Evolutionary conservation across 2,329 filamentous ascomycete genomes (phyloP).

Genomic region (Thelonectria blattea): DNA sequence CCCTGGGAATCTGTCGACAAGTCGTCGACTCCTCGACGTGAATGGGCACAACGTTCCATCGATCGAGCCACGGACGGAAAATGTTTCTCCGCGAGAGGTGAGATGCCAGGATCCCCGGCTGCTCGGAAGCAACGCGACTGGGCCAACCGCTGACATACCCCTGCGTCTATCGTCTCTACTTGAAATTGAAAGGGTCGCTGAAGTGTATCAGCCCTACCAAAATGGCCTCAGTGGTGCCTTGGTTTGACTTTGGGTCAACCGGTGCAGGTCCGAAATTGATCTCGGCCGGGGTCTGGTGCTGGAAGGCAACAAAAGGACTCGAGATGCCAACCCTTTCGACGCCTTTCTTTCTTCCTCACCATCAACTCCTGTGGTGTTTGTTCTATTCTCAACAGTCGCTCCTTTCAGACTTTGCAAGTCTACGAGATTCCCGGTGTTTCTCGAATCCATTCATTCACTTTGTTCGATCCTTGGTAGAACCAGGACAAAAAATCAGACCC

Average conservation of each 20-base stretch:
- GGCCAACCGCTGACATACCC: conserved; percentile 13
- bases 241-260: conserved; percentile 1
- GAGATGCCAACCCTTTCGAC: neutral
- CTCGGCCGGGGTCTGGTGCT: neutral
- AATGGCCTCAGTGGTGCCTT: conserved; percentile 31
- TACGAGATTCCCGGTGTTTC: conserved; percentile 25
- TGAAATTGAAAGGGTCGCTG: conserved; percentile 36
- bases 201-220: conserved; percentile 36
- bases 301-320: neutral
- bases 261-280: conserved; percentile 24
- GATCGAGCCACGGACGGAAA: conserved; percentile 31
- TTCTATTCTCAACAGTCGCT: conserved; percentile 26
- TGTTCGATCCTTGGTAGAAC: conserved; percentile 26
- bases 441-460: conserved; percentile 16
- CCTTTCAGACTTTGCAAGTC: conserved; percentile 22
- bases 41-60: conserved; percentile 18
- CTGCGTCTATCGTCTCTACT: conserved; percentile 12
- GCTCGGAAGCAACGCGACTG: conserved; percentile 5
- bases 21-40: neutral
- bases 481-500: conserved; percentile 13
- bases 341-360: neutral
- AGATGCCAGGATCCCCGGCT: conserved; percentile 21
- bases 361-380: conserved; percentile 11
- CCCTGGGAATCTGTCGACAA: neutral
- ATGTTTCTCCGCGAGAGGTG: conserved; percentile 12